Base-by-base conservation (phyloP, 1,139 yeast species). In the Sugiyamaella pinicola region DNA sequence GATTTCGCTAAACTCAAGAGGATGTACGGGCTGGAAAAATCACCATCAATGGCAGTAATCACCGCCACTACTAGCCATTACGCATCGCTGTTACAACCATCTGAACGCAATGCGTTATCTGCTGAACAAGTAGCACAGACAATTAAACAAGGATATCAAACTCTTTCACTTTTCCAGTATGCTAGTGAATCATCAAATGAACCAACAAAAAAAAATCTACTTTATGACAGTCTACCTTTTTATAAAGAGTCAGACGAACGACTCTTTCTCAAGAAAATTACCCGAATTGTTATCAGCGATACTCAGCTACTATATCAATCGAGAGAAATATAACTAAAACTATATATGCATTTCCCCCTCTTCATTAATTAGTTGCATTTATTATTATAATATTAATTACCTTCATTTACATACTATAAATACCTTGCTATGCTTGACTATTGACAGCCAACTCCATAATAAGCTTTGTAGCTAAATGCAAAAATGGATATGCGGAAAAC, bases 401-500 rank as follows among this genome's bases (percentile, higher is more conserved):
- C 10, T 39, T 19, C 13, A 4, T 12, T 39, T 7, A 8, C 31
- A 19, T 41, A 26, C 34, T 24, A 19, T 21, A 15, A 34, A 12
- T 24, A n/a, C 17, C 29, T n/a, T 2, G 31, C 21, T 17, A 43
- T 17, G 65, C 70, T 57, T 73, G 76, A 61, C 87, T 80, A 68
- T 91, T 93, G 13, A 93, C 98, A 0, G 98, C 98, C 61, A 93
- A 78, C 70, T 93, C 98, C 96, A 93, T 90, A 60, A 93, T 93
- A 60, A 93, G 79, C 65, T 91, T 76, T 1, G 98, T 91, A 26
- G 97, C 95, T 64, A 93, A 75, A 71, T 93, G 96, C 65, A 93
- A 75, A 69, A 93, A 93, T 34, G 99, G 98, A 66, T 91, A 93
- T 0, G 97, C 97, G 44, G 95, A 85, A 65, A 90, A 89, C 15